Evolutionary conservation across 1,284 basidiomycete species (phyloP).

Genomic region (Fomitopsis betulina): DNA sequence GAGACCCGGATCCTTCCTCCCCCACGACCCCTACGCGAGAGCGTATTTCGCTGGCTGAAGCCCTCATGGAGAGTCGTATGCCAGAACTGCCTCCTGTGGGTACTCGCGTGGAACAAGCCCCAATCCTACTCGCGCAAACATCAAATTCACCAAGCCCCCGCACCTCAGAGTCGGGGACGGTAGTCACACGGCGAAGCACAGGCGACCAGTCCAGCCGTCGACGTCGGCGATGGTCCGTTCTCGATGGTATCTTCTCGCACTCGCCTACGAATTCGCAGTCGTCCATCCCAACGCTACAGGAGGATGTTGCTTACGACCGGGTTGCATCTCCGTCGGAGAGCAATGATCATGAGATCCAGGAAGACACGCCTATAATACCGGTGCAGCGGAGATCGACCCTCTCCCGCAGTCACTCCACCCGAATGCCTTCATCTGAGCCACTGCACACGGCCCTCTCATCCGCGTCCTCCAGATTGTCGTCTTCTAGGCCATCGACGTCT

Average conservation of each 20-base stretch:
- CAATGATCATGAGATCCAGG: constrained; percentile 16
- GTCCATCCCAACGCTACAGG: constrained; percentile 20
- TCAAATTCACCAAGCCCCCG: constrained; percentile 43
- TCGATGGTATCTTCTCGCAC: constrained; percentile 39
- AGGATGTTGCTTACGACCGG: constrained; percentile 8
- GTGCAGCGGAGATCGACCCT: constrained; percentile 11
- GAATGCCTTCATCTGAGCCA: constrained; percentile 12
- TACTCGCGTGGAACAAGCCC: constrained; percentile 57
- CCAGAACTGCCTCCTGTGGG: constrained; percentile 70
- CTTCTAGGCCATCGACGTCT: constrained; percentile 21
- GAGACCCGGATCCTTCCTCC: constrained; percentile 28
- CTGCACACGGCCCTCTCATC: constrained; percentile 11
- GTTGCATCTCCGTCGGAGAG: constrained; percentile 22
- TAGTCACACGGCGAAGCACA: constrained; percentile 24
- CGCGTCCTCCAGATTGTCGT: constrained; percentile 12
- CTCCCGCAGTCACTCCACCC: constrained; percentile 19
- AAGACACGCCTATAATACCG: constrained; percentile 16
- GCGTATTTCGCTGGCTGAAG: constrained; percentile 65
- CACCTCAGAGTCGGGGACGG: constrained; percentile 41
- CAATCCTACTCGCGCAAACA: constrained; percentile 54
- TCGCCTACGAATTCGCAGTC: constrained; percentile 19
- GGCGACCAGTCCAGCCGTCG: constrained; percentile 30
- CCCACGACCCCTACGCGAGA: constrained; percentile 41
- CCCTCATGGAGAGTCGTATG: constrained; percentile 70
- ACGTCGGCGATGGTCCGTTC: constrained; percentile 52